Evolutionary conservation across 1,284 basidiomycete species (phyloP).

Genomic region (Rhodotorula mucilaginosa): DNA sequence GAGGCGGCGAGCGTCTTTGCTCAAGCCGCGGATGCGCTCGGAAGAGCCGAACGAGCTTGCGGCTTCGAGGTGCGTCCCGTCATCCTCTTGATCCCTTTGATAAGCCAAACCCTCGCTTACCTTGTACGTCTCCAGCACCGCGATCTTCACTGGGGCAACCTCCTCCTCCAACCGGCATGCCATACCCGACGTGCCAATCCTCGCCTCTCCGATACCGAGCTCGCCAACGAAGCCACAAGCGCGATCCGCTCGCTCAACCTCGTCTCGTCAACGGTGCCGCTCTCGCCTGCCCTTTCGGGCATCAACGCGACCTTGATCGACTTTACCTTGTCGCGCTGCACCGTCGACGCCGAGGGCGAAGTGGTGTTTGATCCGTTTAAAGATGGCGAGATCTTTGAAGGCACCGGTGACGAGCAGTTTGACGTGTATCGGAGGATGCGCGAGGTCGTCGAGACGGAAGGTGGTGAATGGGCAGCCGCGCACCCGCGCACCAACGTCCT

Average conservation of each 20-base stretch:
- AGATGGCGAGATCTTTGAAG: constrained; percentile 49
- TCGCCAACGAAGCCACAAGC: neutral
- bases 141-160: constrained; percentile 97
- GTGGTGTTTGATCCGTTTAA: constrained; percentile 46
- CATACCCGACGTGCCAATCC: too few species aligned
- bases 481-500: constrained; percentile 82
- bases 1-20: constrained; percentile 86
- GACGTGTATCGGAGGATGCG: constrained; percentile 90
- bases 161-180: constrained; percentile 65
- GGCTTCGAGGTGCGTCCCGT: constrained; percentile 95
- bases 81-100: too few species aligned
- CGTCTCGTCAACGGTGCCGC: neutral
- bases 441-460: constrained; percentile 54
- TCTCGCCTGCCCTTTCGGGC: constrained; percentile 45
- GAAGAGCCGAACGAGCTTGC: constrained; percentile 70
- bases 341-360: constrained; percentile 44
- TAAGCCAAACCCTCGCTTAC: too few species aligned
- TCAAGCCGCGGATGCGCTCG: constrained; percentile 77
- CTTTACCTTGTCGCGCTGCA: constrained; percentile 76
- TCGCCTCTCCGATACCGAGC: constrained; percentile 28
- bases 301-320: constrained; percentile 85
- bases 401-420: constrained; percentile 77
- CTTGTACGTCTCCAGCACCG: too few species aligned
- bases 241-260: neutral
- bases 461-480: constrained; percentile 64